phyloP scores from a whole-genome alignment of 192 early-diverging fungal species.

The Umbelopsis isabellina region DNA sequence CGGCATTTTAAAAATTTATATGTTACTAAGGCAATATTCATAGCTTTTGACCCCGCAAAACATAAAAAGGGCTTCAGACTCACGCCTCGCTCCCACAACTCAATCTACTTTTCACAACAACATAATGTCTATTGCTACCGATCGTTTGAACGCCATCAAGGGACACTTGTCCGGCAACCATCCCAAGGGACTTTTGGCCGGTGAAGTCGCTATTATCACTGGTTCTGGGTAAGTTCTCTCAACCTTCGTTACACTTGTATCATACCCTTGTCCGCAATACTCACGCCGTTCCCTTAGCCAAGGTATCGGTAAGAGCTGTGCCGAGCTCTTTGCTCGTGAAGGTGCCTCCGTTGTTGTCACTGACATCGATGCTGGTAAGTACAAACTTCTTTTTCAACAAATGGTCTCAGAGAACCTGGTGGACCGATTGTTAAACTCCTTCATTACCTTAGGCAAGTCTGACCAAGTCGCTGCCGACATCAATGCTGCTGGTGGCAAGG shows the following conservation, averaged over 20 bases:
- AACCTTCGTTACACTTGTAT: neutral
- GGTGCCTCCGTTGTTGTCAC: conserved; percentile 94
- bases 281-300: conserved; percentile 38
- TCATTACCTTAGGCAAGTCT: conserved; percentile 51
- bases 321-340: conserved; percentile 82
- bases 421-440: neutral
- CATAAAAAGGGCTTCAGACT: conserved; percentile 14
- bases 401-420: too few species aligned
- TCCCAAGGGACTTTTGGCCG: conserved; percentile 54
- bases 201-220: conserved; percentile 67
- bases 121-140: conserved; percentile 39
- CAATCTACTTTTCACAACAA: neutral
- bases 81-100: neutral
- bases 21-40: conserved; percentile 8
- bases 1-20: conserved; percentile 10
- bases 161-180: conserved; percentile 51
- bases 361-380: conserved; percentile 75
- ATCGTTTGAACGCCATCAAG: conserved; percentile 43
- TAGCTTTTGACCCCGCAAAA: conserved; percentile 14
- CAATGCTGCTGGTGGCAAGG: conserved; percentile 76
- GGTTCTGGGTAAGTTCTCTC: conserved; percentile 57
- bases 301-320: conserved; percentile 90
- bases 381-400: neutral
- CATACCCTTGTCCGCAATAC: neutral
- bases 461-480: conserved; percentile 89